Conservation (phyloP, 2,329 filamentous ascomycete species). For the Zopfia rhizophila region DNA sequence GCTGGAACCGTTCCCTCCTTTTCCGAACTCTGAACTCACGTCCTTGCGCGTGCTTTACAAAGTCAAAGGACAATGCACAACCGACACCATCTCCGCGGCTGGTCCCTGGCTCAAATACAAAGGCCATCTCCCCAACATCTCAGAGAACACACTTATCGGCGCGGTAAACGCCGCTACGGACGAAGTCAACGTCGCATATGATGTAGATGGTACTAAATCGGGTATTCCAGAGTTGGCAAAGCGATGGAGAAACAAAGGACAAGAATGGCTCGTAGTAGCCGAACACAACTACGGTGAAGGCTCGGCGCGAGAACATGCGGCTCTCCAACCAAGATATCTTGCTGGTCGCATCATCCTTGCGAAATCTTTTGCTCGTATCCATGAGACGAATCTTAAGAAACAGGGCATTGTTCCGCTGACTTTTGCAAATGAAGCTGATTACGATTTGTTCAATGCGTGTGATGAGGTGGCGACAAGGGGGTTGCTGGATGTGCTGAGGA, state of each 20-base stretch:
- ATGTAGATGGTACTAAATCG: slow-evolving; percentile 77
- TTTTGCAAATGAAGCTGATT: slow-evolving; percentile 88
- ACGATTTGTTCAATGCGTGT: slow-evolving; percentile 82
- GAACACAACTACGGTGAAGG: slow-evolving; percentile 98
- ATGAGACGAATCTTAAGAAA: slow-evolving; percentile 97
- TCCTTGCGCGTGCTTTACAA: slow-evolving; percentile 91
- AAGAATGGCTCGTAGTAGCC: slow-evolving; percentile 91
- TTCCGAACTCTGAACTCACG: slow-evolving; percentile 78
- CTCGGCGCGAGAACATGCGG: slow-evolving; percentile 87
- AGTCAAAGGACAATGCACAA: slow-evolving; percentile 97
- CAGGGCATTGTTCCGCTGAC: slow-evolving; percentile 96
- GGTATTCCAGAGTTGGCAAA: slow-evolving; percentile 89
- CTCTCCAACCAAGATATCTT: slow-evolving; percentile 89
- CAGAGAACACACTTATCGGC: slow-evolving; percentile 95
- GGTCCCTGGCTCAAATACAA: slow-evolving; percentile 99
- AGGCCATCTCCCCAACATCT: slow-evolving; percentile 97
- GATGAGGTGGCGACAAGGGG: slow-evolving; percentile 87
- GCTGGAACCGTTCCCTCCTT: slow-evolving; percentile 88
- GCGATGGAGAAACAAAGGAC: slow-evolving; percentile 79
- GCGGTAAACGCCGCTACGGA: slow-evolving; percentile 91
- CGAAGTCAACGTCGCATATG: slow-evolving; percentile 92
- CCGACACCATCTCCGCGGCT: slow-evolving; percentile 96
- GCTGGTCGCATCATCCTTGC: slow-evolving; percentile 84
- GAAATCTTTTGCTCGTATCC: slow-evolving; percentile 91
- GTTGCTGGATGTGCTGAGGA: slow-evolving; percentile 81